phyloP scores from a whole-genome alignment of 192 early-diverging fungal species.

The Mortierella alpina region DNA sequence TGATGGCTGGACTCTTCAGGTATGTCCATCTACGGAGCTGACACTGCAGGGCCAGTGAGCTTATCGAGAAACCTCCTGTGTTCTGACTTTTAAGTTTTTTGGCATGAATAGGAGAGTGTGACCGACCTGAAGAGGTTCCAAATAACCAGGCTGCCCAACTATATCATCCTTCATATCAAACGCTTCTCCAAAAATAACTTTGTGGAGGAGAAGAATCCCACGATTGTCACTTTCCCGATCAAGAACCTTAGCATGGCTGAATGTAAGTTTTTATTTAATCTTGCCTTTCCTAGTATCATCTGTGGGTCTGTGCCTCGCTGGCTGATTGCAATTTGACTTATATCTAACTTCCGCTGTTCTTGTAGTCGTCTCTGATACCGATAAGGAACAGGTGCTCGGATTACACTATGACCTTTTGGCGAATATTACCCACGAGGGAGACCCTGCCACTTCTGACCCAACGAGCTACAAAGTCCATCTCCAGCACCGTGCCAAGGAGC shows the following conservation, averaged over 20 bases:
- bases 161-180: constrained; percentile 91
- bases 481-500: constrained; percentile 77
- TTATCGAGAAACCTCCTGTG: not conserved
- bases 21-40: constrained; percentile 15
- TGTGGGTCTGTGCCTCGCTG: not conserved
- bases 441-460: constrained; percentile 70
- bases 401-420: constrained; percentile 88
- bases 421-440: constrained; percentile 93
- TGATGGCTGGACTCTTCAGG: constrained; percentile 79
- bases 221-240: constrained; percentile 95
- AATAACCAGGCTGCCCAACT: constrained; percentile 81
- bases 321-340: not conserved
- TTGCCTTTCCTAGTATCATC: no score
- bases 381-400: constrained; percentile 49
- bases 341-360: not conserved
- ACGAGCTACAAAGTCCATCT: constrained; percentile 86
- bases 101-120: constrained; percentile 53
- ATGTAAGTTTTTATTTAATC: constrained; percentile 63
- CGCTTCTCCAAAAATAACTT: constrained; percentile 90
- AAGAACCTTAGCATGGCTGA: constrained; percentile 86
- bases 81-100: not conserved
- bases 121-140: constrained; percentile 76
- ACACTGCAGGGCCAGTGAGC: not conserved
- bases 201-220: constrained; percentile 92
- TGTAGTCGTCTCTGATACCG: constrained; percentile 57